Percentiles rank a stretch among this genome's conserved stretches.
These are phyloP conservation scores for Xylaria sp. DNA, from an alignment of 2,329 filamentous ascomycete genomes.

Conservation along the genomic window DNA sequence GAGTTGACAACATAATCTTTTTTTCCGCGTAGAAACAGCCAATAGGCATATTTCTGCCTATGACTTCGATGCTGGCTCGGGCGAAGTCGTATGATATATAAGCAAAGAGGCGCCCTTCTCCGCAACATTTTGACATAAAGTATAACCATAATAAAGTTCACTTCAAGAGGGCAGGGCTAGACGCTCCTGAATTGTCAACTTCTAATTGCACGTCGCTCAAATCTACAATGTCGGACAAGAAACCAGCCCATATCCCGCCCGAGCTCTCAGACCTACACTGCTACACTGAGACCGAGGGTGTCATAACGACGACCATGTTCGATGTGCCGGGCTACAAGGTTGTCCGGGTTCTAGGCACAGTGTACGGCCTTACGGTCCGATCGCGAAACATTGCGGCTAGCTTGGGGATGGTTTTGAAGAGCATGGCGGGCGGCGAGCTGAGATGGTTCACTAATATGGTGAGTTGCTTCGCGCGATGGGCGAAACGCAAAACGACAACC, in stretches of 20 bases:
- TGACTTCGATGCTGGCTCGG: background rate
- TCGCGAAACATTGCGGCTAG: conserved; percentile 68
- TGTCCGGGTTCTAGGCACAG: conserved; percentile 65
- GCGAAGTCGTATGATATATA: conserved; percentile 13
- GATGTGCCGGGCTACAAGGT: conserved; percentile 70
- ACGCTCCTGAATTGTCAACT: background rate
- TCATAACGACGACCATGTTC: conserved; percentile 72
- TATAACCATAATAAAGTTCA: background rate
- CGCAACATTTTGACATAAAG: background rate
- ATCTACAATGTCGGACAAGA: conserved; percentile 22
- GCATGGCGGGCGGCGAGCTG: conserved; percentile 68
- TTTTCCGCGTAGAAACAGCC: background rate
- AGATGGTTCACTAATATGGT: conserved; percentile 67
- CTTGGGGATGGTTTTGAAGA: conserved; percentile 66
- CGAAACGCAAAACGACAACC: background rate
- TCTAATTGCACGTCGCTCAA: background rate
- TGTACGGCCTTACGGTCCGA: conserved; percentile 67
- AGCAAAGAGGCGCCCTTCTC: background rate
- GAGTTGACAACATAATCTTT: background rate
- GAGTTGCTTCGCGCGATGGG: conserved; percentile 16
- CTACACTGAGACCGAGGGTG: conserved; percentile 69
- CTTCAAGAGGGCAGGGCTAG: background rate
- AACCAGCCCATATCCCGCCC: conserved; percentile 52
- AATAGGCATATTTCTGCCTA: background rate
- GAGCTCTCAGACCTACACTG: conserved; percentile 62